Evolutionary conservation across 345 rosid genomes (phyloP), one percentile per base, ranked within the genome.

Genomic region (Populus ilicifolia): DNA sequence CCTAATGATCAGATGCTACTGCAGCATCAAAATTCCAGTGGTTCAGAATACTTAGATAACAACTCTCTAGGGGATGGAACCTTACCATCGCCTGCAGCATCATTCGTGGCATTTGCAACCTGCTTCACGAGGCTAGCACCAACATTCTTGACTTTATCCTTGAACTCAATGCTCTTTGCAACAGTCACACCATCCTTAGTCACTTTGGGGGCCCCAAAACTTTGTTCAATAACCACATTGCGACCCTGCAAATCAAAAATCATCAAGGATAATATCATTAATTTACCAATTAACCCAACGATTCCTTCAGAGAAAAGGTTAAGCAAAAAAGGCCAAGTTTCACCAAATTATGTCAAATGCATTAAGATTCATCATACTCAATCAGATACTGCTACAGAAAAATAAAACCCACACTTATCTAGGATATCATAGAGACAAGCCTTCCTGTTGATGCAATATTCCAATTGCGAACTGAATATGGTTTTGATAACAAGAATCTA

Each of bases 81-180:
- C 84, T 77, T 84, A 96, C 99, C 99, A 85, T 96, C 98, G 65
- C 98, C 97, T 10, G 98, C 98, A 8, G 82, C 94, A 76, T 94
- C 98, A 77, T 96, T 96, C 48, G 99, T 92, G 56, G 99, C 99
- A 81, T 96, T 96, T 63, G 99, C 98, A 75, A 96, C 99, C 87
- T 91, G 99, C 86, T 96, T 96, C 74, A 96, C 99, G 56, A 94
- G 98, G 84, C 99, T 96, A 44, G 99, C 99, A 81, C 98, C 98
- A 69, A 96, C 82, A 54, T 96, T 96, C 85, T 91, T 96, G 21
- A 92, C 87, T 82, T 89, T 90, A 72, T 91, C 98, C 80, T 91
- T 89, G 83, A 94, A 96, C 76, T 96, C 99, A 80, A 92, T 89
- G 85, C 99, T 94, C 85, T 96, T 96, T 20, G 99, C 99, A 71